phyloP scores from a whole-genome alignment of 1,139 yeast species.

The Zhuliangozyma blackwelliae region DNA sequence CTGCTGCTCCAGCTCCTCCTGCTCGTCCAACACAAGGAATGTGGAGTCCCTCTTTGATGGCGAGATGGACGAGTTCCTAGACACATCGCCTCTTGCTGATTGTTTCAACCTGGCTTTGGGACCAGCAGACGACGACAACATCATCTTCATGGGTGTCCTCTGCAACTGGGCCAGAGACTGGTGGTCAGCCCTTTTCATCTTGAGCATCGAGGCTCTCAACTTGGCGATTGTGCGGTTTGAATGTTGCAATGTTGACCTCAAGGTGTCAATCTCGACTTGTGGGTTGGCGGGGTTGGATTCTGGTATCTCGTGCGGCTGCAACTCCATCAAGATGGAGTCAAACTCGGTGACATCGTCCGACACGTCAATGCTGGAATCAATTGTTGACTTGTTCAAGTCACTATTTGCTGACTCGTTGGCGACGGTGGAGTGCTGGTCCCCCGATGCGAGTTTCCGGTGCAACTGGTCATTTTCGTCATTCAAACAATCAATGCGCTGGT shows the following conservation, averaged over 20 bases:
- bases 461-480: conserved; percentile 63
- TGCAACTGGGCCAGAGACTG: conserved; percentile 4
- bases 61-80: conserved; percentile 23
- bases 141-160: conserved; percentile 8
- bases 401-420: not conserved
- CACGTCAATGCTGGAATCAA: conserved; percentile 11
- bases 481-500: conserved; percentile 47
- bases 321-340: conserved; percentile 31
- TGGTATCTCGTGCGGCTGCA: conserved; percentile 25
- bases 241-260: conserved; percentile 60
- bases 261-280: conserved; percentile 62
- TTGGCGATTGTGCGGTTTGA: conserved; percentile 60
- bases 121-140: conserved; percentile 2
- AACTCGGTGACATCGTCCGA: conserved; percentile 29
- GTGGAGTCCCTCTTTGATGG: conserved; percentile 37
- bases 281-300: conserved; percentile 44
- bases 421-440: conserved; percentile 1
- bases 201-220: conserved; percentile 47
- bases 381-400: not conserved
- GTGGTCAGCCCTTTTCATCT: conserved; percentile 24
- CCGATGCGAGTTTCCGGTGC: conserved; percentile 32
- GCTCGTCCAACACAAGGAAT: conserved; percentile 27
- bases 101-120: conserved; percentile 19
- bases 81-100: conserved; percentile 4
- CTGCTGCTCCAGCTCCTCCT: conserved; percentile 10